phyloP scores from a whole-genome alignment of 768 basidiomycete species.

The Sistotremastrum suecicum region DNA sequence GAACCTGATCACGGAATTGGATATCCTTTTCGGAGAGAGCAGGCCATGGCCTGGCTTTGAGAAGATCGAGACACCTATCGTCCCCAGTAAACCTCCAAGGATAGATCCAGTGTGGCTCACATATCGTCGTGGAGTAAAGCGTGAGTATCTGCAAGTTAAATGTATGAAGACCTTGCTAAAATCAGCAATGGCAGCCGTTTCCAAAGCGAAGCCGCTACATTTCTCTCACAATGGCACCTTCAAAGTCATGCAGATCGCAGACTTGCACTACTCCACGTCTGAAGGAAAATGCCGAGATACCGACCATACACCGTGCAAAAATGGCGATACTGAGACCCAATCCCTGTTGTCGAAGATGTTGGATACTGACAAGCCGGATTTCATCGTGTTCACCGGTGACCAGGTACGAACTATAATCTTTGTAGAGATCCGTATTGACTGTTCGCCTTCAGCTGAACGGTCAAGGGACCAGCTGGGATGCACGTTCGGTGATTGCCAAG shows the following conservation, averaged over 20 bases:
- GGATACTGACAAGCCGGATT: slow-evolving; percentile 72
- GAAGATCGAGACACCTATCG: slow-evolving; percentile 45
- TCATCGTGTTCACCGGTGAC: slow-evolving; percentile 89
- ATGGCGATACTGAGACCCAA: slow-evolving; percentile 70
- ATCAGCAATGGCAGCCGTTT: slow-evolving; percentile 31
- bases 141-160: slow-evolving; percentile 25
- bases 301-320: slow-evolving; percentile 30
- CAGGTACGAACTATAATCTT: slow-evolving; percentile 32
- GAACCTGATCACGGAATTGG: slow-evolving; percentile 74
- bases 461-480: slow-evolving; percentile 81
- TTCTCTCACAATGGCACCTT: slow-evolving; percentile 76
- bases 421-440: too few relatives aligned
- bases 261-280: slow-evolving; percentile 83
- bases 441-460: slow-evolving; percentile 47
- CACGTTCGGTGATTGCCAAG: slow-evolving; percentile 78
- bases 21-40: slow-evolving; percentile 77
- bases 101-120: slow-evolving; percentile 37
- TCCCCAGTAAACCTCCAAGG: slow-evolving; percentile 20
- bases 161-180: background rate
- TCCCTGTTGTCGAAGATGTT: slow-evolving; percentile 57
- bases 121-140: slow-evolving; percentile 57
- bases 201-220: slow-evolving; percentile 63
- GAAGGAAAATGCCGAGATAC: slow-evolving; percentile 70
- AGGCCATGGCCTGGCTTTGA: slow-evolving; percentile 81
- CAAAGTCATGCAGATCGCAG: slow-evolving; percentile 84